A percentile compares a stretch with the other conserved stretches of the same genome.
phyloP scores from a whole-genome alignment of 352 stramenopile species.

The Aphanomyces stellatus region DNA sequence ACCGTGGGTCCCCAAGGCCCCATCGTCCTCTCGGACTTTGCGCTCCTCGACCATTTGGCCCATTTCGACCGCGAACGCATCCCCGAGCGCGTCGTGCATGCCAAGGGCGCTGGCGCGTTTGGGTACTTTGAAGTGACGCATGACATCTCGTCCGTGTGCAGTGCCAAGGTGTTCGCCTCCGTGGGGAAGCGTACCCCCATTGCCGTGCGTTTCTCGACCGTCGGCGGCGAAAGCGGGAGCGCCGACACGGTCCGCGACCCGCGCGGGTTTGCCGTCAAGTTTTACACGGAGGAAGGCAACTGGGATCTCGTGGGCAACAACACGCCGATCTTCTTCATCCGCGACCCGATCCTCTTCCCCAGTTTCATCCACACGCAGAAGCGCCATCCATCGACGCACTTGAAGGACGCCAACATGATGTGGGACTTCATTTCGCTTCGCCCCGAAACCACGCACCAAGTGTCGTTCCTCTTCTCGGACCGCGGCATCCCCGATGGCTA shows the following conservation, averaged over 20 bases:
- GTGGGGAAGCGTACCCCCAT: constrained; percentile 83
- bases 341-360: constrained; percentile 88
- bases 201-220: constrained; percentile 77
- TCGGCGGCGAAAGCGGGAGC: constrained; percentile 66
- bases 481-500: constrained; percentile 83
- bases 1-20: constrained; percentile 52
- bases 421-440: constrained; percentile 92
- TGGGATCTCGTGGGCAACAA: constrained; percentile 93
- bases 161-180: constrained; percentile 68
- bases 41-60: constrained; percentile 81
- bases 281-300: constrained; percentile 91
- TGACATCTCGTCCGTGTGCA: constrained; percentile 44
- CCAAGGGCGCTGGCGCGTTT: constrained; percentile 84
- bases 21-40: constrained; percentile 77
- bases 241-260: constrained; percentile 83
- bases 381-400: constrained; percentile 79
- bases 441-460: constrained; percentile 85
- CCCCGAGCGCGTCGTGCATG: constrained; percentile 88
- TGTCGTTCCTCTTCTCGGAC: constrained; percentile 85
- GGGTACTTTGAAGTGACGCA: constrained; percentile 88
- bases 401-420: constrained; percentile 83
- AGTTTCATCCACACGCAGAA: constrained; percentile 93
- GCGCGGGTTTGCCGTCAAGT: constrained; percentile 89
- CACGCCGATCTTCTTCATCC: constrained; percentile 92
- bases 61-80: constrained; percentile 91